Evolutionary conservation across 345 rosid species (phyloP).

Genomic region (Isatis tinctoria): DNA sequence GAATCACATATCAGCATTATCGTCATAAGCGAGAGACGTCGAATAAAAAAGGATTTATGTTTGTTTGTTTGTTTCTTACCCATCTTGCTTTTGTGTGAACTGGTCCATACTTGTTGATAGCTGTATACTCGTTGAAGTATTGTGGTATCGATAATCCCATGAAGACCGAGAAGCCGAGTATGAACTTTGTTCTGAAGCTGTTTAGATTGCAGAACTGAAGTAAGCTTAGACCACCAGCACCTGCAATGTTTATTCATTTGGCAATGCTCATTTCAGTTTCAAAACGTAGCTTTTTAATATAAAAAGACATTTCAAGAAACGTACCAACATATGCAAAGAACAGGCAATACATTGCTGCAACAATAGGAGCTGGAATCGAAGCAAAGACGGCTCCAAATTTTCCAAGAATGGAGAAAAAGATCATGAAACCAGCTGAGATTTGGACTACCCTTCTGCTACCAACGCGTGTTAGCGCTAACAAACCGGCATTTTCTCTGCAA

Average conservation of each 20-base stretch:
- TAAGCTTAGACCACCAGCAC: conserved; percentile 67
- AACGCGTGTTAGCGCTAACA: conserved; percentile 78
- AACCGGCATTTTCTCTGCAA: conserved; percentile 35
- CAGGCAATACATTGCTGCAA: conserved; percentile 67
- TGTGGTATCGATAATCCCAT: conserved; percentile 83
- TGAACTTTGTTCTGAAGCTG: conserved; percentile 71
- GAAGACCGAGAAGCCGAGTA: conserved; percentile 82
- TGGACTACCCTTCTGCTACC: conserved; percentile 96
- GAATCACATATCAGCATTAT: background rate
- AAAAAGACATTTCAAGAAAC: conserved; percentile 20
- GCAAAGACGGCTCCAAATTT: conserved; percentile 92
- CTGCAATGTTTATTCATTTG: conserved; percentile 31
- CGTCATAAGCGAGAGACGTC: background rate
- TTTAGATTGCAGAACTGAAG: conserved; percentile 91
- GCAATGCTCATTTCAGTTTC: background rate
- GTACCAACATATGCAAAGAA: conserved; percentile 83
- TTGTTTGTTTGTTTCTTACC: conserved; percentile 34
- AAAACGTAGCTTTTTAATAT: background rate
- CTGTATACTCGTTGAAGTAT: conserved; percentile 78
- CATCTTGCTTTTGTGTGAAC: conserved; percentile 63
- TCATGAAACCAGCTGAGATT: conserved; percentile 91
- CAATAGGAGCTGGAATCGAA: conserved; percentile 77
- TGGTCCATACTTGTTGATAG: background rate
- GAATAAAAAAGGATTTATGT: background rate
- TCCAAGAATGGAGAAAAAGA: conserved; percentile 90